Conservation (phyloP, 441 rosid species). For the Jatropha multifida region DNA sequence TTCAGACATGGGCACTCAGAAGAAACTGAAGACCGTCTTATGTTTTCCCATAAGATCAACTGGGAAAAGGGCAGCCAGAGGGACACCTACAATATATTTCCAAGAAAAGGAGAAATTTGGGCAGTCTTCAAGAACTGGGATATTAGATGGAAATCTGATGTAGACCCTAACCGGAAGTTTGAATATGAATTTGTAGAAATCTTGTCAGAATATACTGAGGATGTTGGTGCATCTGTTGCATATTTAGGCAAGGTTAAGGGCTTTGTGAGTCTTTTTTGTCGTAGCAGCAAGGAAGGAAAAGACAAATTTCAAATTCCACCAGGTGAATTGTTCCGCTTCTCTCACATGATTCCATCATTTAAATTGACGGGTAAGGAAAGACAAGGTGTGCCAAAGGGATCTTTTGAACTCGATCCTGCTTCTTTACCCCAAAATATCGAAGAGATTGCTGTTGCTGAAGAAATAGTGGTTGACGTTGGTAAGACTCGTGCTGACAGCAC, state of each 20-base stretch:
- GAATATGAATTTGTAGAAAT: conserved; percentile 82
- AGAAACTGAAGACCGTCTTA: conserved; percentile 34
- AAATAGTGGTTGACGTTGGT: conserved; percentile 24
- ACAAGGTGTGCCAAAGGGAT: conserved; percentile 53
- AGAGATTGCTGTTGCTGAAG: conserved; percentile 39
- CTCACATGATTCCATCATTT: conserved; percentile 64
- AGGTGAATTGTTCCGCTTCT: conserved; percentile 50
- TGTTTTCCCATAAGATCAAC: conserved; percentile 62
- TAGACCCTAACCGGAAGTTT: conserved; percentile 35
- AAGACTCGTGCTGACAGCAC: conserved; percentile 13
- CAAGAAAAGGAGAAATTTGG: conserved; percentile 82
- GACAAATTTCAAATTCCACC: conserved; percentile 35
- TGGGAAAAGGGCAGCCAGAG: conserved; percentile 28
- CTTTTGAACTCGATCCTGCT: conserved; percentile 72
- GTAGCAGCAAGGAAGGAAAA: conserved; percentile 29
- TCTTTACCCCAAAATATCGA: conserved; percentile 44
- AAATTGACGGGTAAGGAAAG: conserved; percentile 57
- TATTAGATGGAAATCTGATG: conserved; percentile 45
- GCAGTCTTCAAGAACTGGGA: conserved; percentile 79
- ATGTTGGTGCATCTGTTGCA: conserved; percentile 44
- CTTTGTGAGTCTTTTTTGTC: conserved; percentile 55
- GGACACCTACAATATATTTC: conserved; percentile 45
- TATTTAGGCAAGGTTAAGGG: conserved; percentile 73
- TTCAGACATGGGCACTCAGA: conserved; percentile 46
- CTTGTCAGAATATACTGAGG: conserved; percentile 46